Evolutionary conservation across 2,329 filamentous ascomycete species (phyloP).

Genomic region (Colletotrichum eleusines): DNA sequence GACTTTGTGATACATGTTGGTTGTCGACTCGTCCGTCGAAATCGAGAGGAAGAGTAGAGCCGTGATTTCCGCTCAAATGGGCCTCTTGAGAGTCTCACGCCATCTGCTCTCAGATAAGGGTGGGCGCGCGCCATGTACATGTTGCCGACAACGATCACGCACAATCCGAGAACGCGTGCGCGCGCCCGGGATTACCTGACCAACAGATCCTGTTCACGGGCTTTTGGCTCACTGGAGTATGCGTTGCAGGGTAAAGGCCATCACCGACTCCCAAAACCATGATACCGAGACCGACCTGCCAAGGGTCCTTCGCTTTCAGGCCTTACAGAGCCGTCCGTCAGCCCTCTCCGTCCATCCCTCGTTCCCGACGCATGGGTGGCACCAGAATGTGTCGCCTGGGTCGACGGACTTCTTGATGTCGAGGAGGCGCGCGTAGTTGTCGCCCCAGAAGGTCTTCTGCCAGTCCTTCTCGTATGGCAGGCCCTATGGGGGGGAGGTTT

Average conservation of each 20-base stretch:
- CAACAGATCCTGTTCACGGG: background rate
- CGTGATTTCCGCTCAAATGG: background rate
- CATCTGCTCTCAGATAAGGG: too few relatives aligned
- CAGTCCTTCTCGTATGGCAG: constrained; percentile 37
- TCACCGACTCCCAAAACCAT: background rate
- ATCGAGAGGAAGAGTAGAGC: background rate
- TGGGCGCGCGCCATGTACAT: background rate
- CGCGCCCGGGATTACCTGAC: too few relatives aligned
- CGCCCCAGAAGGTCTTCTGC: constrained; percentile 39
- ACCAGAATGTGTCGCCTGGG: constrained; percentile 36
- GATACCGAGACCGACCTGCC: background rate
- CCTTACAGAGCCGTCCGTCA: constrained; percentile 24
- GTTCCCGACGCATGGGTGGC: constrained; percentile 30
- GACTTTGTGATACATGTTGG: background rate
- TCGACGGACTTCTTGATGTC: constrained; percentile 38
- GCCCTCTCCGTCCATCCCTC: constrained; percentile 28
- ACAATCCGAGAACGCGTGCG: background rate
- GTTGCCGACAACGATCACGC: background rate
- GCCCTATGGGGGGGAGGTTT: constrained; percentile 10
- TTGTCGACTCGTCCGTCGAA: background rate
- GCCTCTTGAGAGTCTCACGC: background rate
- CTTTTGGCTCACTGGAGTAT: background rate
- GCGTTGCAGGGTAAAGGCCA: background rate
- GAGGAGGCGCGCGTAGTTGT: constrained; percentile 31
- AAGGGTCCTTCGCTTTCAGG: background rate